Evolutionary conservation across 352 stramenopile genomes (phyloP).

Genomic region (Pythium diclinum): DNA sequence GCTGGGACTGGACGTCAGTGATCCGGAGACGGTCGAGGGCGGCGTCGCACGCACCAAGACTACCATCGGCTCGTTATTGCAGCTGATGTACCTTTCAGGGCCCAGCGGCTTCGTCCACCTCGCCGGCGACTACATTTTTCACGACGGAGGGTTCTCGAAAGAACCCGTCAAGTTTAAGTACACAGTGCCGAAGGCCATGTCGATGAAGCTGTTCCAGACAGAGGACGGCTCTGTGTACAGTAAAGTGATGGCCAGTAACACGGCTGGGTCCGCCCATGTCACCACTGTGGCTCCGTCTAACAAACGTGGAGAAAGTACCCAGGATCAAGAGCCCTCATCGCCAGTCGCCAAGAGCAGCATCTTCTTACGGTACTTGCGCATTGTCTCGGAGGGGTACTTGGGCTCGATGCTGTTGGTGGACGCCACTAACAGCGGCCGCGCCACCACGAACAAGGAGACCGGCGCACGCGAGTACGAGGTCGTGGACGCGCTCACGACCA

Average conservation of each 20-base stretch:
- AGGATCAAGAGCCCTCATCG: conserved; percentile 14
- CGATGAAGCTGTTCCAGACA: conserved; percentile 33
- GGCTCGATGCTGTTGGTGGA: conserved; percentile 44
- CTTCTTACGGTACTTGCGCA: conserved; percentile 37
- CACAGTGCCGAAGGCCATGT: conserved; percentile 32
- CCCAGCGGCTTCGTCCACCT: conserved; percentile 46
- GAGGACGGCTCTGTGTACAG: not conserved
- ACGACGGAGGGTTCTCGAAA: conserved; percentile 38
- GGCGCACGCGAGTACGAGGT: conserved; percentile 37
- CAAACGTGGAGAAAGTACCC: too few relatives aligned
- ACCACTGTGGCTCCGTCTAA: not conserved
- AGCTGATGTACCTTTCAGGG: conserved; percentile 47
- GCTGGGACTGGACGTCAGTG: conserved; percentile 46
- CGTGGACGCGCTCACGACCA: conserved; percentile 43
- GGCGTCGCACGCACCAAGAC: conserved; percentile 31
- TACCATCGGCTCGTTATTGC: conserved; percentile 38
- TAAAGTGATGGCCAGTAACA: not conserved
- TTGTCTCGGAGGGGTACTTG: conserved; percentile 37
- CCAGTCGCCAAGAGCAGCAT: conserved; percentile 32
- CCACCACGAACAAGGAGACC: conserved; percentile 29
- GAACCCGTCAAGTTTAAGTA: conserved; percentile 35
- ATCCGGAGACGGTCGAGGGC: conserved; percentile 25
- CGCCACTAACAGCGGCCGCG: conserved; percentile 29
- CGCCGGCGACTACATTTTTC: conserved; percentile 51
- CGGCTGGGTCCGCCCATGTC: not conserved